Base-by-base conservation (phyloP, 768 basidiomycete genomes). In the Boletus speciosus region DNA sequence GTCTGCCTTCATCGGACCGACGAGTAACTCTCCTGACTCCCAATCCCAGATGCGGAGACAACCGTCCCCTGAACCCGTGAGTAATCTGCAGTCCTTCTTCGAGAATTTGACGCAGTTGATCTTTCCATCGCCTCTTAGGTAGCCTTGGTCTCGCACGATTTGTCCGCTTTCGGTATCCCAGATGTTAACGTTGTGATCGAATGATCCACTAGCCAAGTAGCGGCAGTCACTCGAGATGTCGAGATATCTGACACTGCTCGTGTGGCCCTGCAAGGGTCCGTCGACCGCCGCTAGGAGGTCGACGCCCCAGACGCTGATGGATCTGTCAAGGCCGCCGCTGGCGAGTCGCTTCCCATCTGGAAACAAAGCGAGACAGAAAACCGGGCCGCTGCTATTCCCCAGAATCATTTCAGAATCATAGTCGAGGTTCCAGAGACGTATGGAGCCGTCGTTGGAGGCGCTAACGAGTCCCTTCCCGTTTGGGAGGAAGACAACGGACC, bases 31-130 rank as follows among this genome's bases (percentile, higher is more conserved):
- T 23, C 66, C 66, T 39, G 60, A 61, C 56, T 55, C 58, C 67
- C 53, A 66, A 37, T 69, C 56, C 66, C 66, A 67, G 51, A 67
- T 52, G 41, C 65, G 67, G 42, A 67, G 66, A 52, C 62, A 58
- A 12, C 66, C 66, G 39, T 67, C 62, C 53, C 54, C 46, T 60
- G 66, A 69, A 45, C 66, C 66, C 27, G 67, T 67, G 55, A 67
- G 67, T 57, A 67, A 55, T 40, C 29, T 66, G 48, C 54, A 35
- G 54, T 56, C 58, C 57, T 41, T 68, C 49, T 43, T 55, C 23
- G 66, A 64, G 44, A 67, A 58, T 40, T 68, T 68, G 64, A 59
- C 61, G 51, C 66, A 66, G 54, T 59, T 66, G 59, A 66, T 68
- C 61, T 56, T 6, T 52, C 50, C 40, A 40, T 68, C 66, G 10